phyloP scores from a whole-genome alignment of 1,284 basidiomycete genomes.

The Rhodotorula sp. region DNA sequence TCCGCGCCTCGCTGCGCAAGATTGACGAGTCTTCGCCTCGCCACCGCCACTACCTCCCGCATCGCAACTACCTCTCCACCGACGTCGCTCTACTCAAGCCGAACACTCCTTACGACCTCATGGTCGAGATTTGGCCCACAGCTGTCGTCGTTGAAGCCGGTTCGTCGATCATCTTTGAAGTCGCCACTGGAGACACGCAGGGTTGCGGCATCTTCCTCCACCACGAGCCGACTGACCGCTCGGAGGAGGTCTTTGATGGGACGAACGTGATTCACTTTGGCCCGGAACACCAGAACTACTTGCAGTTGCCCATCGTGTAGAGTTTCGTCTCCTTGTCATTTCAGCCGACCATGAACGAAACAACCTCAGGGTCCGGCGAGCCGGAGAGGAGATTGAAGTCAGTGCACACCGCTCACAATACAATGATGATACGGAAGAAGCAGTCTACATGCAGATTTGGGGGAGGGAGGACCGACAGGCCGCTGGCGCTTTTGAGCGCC shows the following conservation, averaged over 20 bases:
- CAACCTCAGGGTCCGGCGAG: too few species aligned
- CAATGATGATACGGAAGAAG: too few species aligned
- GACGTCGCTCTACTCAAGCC: constrained; percentile 43
- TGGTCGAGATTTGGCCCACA: constrained; percentile 49
- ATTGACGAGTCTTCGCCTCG: constrained; percentile 41
- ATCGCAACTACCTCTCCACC: constrained; percentile 45
- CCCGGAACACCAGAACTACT: constrained; percentile 25
- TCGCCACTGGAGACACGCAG: constrained; percentile 32
- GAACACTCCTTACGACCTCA: constrained; percentile 40
- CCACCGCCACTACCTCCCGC: constrained; percentile 44
- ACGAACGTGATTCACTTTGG: constrained; percentile 31
- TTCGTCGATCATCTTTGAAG: constrained; percentile 44
- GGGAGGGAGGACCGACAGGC: too few species aligned
- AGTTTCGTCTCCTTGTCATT: neutral
- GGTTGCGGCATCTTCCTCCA: constrained; percentile 44
- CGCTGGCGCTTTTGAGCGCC: too few species aligned
- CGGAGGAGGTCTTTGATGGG: constrained; percentile 23
- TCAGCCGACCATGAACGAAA: neutral
- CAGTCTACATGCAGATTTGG: too few species aligned
- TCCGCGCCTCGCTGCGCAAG: constrained; percentile 46
- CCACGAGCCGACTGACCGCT: constrained; percentile 23
- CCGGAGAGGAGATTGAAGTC: too few species aligned
- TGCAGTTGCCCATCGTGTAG: constrained; percentile 31
- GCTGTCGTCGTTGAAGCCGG: constrained; percentile 45
- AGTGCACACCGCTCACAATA: too few species aligned